A percentile compares a stretch with the other conserved stretches of the same genome.
phyloP scores from a whole-genome alignment of 345 rosid species.

The Linum usitatissimum region DNA sequence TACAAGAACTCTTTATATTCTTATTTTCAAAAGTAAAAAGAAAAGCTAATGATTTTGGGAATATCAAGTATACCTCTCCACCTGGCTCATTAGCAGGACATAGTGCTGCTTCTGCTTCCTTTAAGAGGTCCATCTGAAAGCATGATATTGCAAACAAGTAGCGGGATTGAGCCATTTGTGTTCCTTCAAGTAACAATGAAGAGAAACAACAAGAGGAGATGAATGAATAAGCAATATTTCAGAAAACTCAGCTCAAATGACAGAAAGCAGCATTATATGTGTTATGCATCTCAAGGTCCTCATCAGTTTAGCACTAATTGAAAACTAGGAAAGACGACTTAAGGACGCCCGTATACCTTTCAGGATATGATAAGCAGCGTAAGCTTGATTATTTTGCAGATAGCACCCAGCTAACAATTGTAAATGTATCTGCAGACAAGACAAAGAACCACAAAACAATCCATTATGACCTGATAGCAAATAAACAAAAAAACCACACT shows the following conservation, averaged over 20 bases:
- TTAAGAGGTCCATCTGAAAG: slow-evolving; percentile 92
- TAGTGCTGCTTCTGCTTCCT: slow-evolving; percentile 83
- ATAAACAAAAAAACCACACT: background rate
- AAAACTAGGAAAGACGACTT: slow-evolving; percentile 1
- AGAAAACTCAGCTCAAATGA: slow-evolving; percentile 2
- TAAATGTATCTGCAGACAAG: slow-evolving; percentile 50
- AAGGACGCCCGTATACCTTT: slow-evolving; percentile 42
- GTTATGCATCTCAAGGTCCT: background rate
- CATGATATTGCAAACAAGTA: slow-evolving; percentile 96
- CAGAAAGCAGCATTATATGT: background rate
- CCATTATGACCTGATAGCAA: background rate
- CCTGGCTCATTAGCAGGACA: slow-evolving; percentile 72
- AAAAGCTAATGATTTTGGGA: background rate
- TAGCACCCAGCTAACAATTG: slow-evolving; percentile 79
- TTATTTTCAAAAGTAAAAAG: background rate
- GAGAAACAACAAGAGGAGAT: slow-evolving; percentile 10
- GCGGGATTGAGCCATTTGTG: slow-evolving; percentile 85
- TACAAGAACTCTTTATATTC: background rate
- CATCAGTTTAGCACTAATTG: slow-evolving; percentile 1
- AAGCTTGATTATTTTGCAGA: slow-evolving; percentile 86
- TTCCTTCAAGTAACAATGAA: slow-evolving; percentile 45
- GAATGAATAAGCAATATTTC: slow-evolving; percentile 13
- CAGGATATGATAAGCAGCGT: slow-evolving; percentile 73
- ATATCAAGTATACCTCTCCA: slow-evolving; percentile 49
- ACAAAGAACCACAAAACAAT: slow-evolving; percentile 5